These are phyloP conservation scores for Geotrichum siamense DNA, from an alignment of 1,139 yeast species.

Conservation along the genomic window DNA sequence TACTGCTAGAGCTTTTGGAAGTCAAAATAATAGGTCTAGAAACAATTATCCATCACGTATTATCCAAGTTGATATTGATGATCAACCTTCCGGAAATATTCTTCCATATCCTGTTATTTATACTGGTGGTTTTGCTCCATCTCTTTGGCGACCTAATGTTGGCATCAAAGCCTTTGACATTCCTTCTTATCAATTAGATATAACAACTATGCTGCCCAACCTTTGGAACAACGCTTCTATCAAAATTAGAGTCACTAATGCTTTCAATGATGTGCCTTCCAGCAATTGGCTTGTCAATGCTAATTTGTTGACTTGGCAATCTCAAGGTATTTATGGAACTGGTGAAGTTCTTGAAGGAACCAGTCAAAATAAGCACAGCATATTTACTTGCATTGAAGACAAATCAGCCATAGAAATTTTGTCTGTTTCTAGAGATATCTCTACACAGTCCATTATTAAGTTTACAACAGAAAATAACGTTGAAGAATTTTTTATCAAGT, in stretches of 20 bases:
- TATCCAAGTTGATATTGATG: slow-evolving; percentile 33
- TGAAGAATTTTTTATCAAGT: slow-evolving; percentile 14
- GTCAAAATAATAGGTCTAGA: slow-evolving; percentile 28
- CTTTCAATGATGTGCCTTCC: slow-evolving; percentile 38
- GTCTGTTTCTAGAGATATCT: slow-evolving; percentile 13
- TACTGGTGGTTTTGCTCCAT: slow-evolving; percentile 75
- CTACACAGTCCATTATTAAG: slow-evolving; percentile 16
- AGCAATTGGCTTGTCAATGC: slow-evolving; percentile 64
- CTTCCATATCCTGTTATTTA: slow-evolving; percentile 46
- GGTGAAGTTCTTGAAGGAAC: slow-evolving; percentile 21
- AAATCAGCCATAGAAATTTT: slow-evolving; percentile 13
- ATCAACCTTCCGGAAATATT: slow-evolving; percentile 32
- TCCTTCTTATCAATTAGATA: slow-evolving; percentile 55
- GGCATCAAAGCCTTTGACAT: slow-evolving; percentile 67
- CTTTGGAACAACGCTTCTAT: slow-evolving; percentile 43
- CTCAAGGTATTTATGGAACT: slow-evolving; percentile 25
- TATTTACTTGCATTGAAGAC: slow-evolving; percentile 8
- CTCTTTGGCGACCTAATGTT: slow-evolving; percentile 73
- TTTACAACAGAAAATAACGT: slow-evolving; percentile 9
- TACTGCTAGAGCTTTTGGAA: slow-evolving; percentile 36
- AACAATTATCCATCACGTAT: slow-evolving; percentile 41
- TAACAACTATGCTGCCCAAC: slow-evolving; percentile 58
- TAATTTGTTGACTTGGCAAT: slow-evolving; percentile 58
- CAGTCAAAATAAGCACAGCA: slow-evolving; percentile 11
- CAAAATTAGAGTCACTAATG: slow-evolving; percentile 45